Evolutionary conservation across 345 rosid genomes (phyloP).

Genomic region (Ailanthus altissimus): DNA sequence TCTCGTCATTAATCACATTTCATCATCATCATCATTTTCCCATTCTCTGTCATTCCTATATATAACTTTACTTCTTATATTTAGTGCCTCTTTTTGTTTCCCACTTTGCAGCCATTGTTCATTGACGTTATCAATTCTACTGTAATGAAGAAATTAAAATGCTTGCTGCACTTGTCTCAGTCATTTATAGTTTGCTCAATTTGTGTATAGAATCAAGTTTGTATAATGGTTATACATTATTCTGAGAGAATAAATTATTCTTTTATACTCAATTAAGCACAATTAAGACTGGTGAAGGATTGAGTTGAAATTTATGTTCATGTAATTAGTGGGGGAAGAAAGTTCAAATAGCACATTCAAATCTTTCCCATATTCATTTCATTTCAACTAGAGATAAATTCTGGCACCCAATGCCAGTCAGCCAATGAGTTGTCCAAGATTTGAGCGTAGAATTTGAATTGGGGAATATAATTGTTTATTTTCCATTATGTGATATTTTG

Average conservation of each 20-base stretch:
- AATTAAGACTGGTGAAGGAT: neutral
- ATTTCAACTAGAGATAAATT: no score
- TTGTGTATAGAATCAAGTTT: neutral
- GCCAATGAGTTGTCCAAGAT: no score
- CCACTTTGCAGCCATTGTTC: constrained; percentile 50
- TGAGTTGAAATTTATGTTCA: no score
- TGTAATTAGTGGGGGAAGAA: no score
- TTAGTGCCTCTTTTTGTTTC: neutral
- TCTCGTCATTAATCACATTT: no score
- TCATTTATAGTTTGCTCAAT: neutral
- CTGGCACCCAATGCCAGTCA: no score
- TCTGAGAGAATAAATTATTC: constrained; percentile 28
- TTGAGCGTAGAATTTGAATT: neutral
- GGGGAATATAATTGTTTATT: neutral
- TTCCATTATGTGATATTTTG: neutral
- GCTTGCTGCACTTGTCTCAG: constrained; percentile 31
- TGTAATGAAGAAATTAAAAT: constrained; percentile 49
- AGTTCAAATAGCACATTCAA: no score
- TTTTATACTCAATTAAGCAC: constrained; percentile 8
- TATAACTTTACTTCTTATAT: no score
- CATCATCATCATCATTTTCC: no score
- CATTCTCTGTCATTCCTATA: no score
- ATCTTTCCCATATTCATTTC: no score
- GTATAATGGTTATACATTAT: constrained; percentile 11
- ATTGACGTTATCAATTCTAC: constrained; percentile 61